These are phyloP conservation scores for Colletotrichum gigasporum DNA, from an alignment of 2,329 filamentous ascomycete species.

Conservation along the genomic window DNA sequence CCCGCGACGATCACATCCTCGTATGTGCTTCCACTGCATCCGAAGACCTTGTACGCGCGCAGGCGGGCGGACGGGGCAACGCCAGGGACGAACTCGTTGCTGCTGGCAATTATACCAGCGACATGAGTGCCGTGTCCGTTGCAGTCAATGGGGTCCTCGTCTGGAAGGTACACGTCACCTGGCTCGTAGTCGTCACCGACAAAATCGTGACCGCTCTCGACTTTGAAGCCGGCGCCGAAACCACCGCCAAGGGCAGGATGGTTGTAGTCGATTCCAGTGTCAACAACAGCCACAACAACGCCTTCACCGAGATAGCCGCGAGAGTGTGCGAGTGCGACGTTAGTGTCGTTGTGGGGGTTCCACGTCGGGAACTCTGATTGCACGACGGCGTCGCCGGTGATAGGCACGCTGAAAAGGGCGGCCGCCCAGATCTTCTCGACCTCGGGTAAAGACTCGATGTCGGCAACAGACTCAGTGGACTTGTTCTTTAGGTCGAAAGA, in stretches of 20 bases:
- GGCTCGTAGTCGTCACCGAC: conserved; percentile 21
- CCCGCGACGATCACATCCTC: conserved; percentile 30
- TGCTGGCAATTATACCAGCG: conserved; percentile 16
- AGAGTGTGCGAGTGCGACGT: background rate
- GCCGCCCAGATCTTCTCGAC: background rate
- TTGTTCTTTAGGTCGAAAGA: conserved; percentile 14
- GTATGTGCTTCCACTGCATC: conserved; percentile 34
- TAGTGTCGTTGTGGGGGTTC: conserved; percentile 17
- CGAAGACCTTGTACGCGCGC: conserved; percentile 50
- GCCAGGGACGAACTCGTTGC: conserved; percentile 47
- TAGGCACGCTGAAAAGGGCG: background rate
- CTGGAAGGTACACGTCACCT: conserved; percentile 43
- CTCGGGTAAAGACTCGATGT: conserved; percentile 5
- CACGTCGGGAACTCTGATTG: background rate
- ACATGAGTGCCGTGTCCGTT: conserved; percentile 34
- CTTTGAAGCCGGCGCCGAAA: conserved; percentile 58
- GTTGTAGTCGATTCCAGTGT: conserved; percentile 56
- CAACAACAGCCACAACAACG: conserved; percentile 34
- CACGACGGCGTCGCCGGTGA: background rate
- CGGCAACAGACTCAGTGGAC: background rate
- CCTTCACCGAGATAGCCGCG: background rate
- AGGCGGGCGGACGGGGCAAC: conserved; percentile 51
- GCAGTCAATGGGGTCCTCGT: conserved; percentile 50
- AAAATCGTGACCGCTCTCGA: conserved; percentile 48
- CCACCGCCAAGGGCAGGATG: conserved; percentile 62